Conservation (phyloP, 805 yeast genomes). For the Yamadazyma laniorum region DNA sequence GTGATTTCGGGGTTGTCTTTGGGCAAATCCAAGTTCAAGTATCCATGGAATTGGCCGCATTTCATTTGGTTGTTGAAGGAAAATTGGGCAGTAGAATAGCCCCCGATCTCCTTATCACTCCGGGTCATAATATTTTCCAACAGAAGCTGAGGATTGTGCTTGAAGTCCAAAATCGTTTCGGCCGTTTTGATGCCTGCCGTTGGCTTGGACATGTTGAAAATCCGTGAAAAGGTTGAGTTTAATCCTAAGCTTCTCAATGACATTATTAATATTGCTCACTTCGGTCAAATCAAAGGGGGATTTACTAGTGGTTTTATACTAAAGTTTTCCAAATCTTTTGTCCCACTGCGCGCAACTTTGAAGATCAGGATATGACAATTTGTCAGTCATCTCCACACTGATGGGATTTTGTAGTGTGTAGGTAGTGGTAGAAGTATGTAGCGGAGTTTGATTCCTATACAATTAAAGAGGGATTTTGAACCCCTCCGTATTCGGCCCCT, state of each 20-base stretch:
- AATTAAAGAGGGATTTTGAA: too few species aligned
- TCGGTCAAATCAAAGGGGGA: too few species aligned
- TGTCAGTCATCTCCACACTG: too few species aligned
- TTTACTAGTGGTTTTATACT: not conserved
- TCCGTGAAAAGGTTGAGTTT: conserved; percentile 33
- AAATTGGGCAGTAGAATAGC: conserved; percentile 64
- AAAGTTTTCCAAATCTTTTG: too few species aligned
- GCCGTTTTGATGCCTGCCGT: conserved; percentile 24
- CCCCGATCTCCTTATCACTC: conserved; percentile 75
- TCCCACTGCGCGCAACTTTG: too few species aligned
- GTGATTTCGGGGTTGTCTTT: conserved; percentile 61
- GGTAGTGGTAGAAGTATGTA: too few species aligned
- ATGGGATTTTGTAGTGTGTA: too few species aligned
- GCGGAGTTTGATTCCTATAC: too few species aligned
- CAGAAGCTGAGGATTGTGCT: conserved; percentile 44
- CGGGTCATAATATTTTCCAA: conserved; percentile 54
- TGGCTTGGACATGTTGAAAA: conserved; percentile 36
- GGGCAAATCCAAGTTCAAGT: conserved; percentile 66
- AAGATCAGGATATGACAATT: too few species aligned
- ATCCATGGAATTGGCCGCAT: conserved; percentile 49
- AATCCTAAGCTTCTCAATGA: conserved; percentile 42
- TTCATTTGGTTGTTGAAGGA: conserved; percentile 35
- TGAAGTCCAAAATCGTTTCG: conserved; percentile 57
- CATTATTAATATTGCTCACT: conserved; percentile 20
- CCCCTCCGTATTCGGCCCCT: too few species aligned